Evolutionary conservation across 345 rosid genomes (phyloP).

Genomic region (Microcos paniculata): DNA sequence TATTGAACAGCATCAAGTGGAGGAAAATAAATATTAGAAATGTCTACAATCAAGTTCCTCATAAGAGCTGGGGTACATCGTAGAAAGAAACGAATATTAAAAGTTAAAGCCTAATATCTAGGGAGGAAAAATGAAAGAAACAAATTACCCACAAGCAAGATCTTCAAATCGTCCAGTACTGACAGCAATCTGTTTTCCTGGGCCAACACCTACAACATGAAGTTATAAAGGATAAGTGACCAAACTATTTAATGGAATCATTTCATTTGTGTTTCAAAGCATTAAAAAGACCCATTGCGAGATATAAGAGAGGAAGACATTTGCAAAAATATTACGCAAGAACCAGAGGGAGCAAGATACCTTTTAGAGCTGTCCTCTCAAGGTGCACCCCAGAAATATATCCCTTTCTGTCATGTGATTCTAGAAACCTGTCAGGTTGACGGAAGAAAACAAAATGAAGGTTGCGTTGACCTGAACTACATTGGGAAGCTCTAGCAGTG

Average conservation of each 20-base stretch:
- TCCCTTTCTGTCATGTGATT: slow-evolving; percentile 53
- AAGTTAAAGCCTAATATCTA: not conserved
- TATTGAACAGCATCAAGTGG: not conserved
- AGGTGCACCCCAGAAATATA: slow-evolving; percentile 69
- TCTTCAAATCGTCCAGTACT: slow-evolving; percentile 72
- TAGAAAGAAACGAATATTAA: not conserved
- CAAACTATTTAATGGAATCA: not conserved
- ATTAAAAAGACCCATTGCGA: not conserved
- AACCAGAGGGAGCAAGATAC: slow-evolving; percentile 29
- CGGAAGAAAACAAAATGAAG: slow-evolving; percentile 85
- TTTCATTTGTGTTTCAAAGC: not conserved
- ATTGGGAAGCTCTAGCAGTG: slow-evolving; percentile 34
- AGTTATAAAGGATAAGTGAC: not conserved
- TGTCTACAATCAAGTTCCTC: not conserved
- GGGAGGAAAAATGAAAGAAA: not conserved
- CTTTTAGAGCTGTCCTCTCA: slow-evolving; percentile 77
- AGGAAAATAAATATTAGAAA: not conserved
- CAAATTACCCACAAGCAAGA: slow-evolving; percentile 65
- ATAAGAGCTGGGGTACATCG: not conserved
- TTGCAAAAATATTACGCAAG: not conserved
- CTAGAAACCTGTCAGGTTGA: slow-evolving; percentile 71
- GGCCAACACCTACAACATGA: slow-evolving; percentile 45
- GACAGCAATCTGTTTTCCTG: slow-evolving; percentile 76
- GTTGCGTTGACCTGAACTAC: slow-evolving; percentile 57
- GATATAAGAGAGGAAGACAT: not conserved